These are phyloP conservation scores for Apostasia shenzhenica DNA, from an alignment of 106 monocot species.

Conservation along the genomic window DNA sequence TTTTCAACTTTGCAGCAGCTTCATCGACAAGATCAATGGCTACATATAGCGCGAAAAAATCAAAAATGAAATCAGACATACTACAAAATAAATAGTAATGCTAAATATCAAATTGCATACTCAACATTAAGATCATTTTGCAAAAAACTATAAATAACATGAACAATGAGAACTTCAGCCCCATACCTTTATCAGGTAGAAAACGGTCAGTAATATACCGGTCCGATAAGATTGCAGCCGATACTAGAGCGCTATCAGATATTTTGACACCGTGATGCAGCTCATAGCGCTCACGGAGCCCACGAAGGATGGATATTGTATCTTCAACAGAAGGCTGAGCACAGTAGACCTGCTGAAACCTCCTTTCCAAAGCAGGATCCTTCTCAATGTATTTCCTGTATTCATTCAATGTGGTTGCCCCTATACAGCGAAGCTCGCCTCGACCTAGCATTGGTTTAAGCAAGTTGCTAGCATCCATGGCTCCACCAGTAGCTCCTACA, in stretches of 20 bases:
- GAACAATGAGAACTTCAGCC: neutral
- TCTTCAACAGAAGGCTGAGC: slow-evolving; percentile 83
- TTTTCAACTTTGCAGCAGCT: slow-evolving; percentile 87
- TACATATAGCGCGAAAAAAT: slow-evolving; percentile 15
- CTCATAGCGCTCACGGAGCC: slow-evolving; percentile 78
- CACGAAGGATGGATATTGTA: slow-evolving; percentile 79
- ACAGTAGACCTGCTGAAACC: slow-evolving; percentile 90
- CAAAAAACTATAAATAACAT: neutral
- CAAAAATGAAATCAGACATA: neutral
- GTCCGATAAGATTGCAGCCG: slow-evolving; percentile 72
- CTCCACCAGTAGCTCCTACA: slow-evolving; percentile 74
- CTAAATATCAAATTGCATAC: neutral
- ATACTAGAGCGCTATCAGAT: slow-evolving; percentile 76
- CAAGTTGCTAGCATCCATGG: slow-evolving; percentile 89
- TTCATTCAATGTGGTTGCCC: slow-evolving; percentile 85
- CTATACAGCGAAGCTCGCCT: slow-evolving; percentile 85
- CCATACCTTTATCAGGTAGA: slow-evolving; percentile 85
- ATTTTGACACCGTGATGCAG: slow-evolving; percentile 91
- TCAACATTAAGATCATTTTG: neutral
- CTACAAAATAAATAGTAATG: neutral
- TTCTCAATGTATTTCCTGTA: slow-evolving; percentile 91
- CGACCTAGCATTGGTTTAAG: slow-evolving; percentile 87
- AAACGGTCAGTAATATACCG: slow-evolving; percentile 78
- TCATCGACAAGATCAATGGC: slow-evolving; percentile 96
- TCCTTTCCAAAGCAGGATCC: slow-evolving; percentile 78